Base-by-base conservation (phyloP, 768 basidiomycete genomes). In the Gautieria morchelliformis region DNA sequence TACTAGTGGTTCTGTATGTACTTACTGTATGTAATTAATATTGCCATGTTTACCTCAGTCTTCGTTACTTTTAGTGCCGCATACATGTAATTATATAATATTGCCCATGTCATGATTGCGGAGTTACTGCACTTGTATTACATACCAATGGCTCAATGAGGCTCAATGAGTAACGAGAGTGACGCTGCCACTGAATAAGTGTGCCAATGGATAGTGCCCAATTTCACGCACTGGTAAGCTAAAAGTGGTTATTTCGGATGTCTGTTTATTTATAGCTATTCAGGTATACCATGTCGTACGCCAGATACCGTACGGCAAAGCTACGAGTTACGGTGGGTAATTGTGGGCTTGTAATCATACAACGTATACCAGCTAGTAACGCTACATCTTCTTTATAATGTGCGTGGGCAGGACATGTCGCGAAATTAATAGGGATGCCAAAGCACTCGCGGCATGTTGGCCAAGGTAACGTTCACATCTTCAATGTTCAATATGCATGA, bases 401-500 rank as follows among this genome's bases (percentile, higher is more conserved):
- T 27, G 3, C 5, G 5, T 27, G 3, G 2, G 27, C 61, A 91
- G 88, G 86, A 3, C 87, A 90, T 64, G 79, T 92, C 55, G 87
- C 89, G 7, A 89, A 84, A 63, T 72, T 92, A 22, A 76, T 88
- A 55, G 87, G 87, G 17, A 87, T 86, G 84, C 89, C 89, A 0
- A 75, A 75, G 24, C 79, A 92, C 69, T 81, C 89, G 4, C 77
- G 89, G 48, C 87, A 88, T 62, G 89, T 92, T 27, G 89, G 89
- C 5, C 87, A 89, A 75, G 89, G 89, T 86, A 60, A 53, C 12
- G 2, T 49, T 8, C 3, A 37, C 51, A 32, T 39, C 10, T 11
- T 40, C 35, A 37, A 37, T 37, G 14, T 5, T 37, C 9, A 37
- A 4, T 5, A 37, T 37, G 10, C 35, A 14, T 37, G 14, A 14